Base-by-base conservation (phyloP, 768 basidiomycete genomes). In the Boletus reticulatus region DNA sequence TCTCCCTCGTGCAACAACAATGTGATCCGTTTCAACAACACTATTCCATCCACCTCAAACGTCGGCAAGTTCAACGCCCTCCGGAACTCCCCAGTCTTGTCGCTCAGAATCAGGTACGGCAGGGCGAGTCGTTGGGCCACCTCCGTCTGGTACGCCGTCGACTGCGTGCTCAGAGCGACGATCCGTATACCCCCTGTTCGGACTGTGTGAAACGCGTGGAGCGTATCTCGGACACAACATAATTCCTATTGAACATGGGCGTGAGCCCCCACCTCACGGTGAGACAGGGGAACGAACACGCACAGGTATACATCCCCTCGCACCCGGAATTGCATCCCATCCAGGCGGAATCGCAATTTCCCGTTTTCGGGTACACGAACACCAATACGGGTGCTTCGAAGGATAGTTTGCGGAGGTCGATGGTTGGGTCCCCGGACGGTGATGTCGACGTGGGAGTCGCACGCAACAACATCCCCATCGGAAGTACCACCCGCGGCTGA, bases 301-400 rank as follows among this genome's bases (percentile, higher is more conserved):
- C 34, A 58, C 66, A 39, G 63, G 66, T 14, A 63, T 67, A 43
- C 60, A 68, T 10, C 61, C 61, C 46, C 67, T 60, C 49, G 61
- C 67, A 6, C 57, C 59, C 2, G 55, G 67, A 19, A 68, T 68
- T 27, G 54, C 64, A 46, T 63, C 67, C 58, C 67, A 68, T 5
- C 57, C 61, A 0, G 47, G 39, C 11, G 51, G 43, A 53, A 54
- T 66, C 2, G 53, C 36, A 4, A 61, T 19, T 38, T 9, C 66
- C 65, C n/a, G 60, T 60, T 36, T 58, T 50, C 5, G 64, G 67
- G 42, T 63, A 67, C 13, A 57, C 56, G 20, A 66, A 68, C 43
- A 63, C 56, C n/a, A 67, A n/a, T 14, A 68, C 59, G 0, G 59
- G 66, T 7, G 20, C 29, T 9, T 59, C 43, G 42, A 67, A 59